Evolutionary conservation across 2,329 filamentous ascomycete genomes (phyloP).

Genomic region (Mycosphaerelloides madeirae): DNA sequence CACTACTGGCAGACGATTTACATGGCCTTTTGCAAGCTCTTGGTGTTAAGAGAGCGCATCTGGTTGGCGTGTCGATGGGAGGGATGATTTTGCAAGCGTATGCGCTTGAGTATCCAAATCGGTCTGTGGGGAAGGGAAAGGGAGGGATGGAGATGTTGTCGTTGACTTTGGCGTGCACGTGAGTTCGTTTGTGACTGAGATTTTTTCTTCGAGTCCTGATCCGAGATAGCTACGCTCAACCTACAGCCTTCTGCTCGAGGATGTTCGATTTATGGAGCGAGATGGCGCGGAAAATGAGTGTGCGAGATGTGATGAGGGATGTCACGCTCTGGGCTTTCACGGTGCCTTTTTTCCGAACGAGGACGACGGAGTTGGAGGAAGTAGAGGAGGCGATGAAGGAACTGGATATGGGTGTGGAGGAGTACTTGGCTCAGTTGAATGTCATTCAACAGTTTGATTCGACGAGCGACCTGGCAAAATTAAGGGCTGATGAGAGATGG

Average conservation of each 20-base stretch:
- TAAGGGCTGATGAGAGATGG: conserved; percentile 11
- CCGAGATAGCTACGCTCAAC: too few species aligned
- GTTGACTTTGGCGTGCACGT: conserved; percentile 22
- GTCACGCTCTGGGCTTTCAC: conserved; percentile 27
- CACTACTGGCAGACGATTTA: conserved; percentile 19
- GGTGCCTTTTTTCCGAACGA: conserved; percentile 17
- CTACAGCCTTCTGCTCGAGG: conserved; percentile 18
- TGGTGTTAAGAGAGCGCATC: conserved; percentile 10
- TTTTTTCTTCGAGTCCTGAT: too few species aligned
- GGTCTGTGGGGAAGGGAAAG: conserved; percentile 2
- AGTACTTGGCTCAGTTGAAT: conserved; percentile 23
- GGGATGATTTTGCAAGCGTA: conserved; percentile 25
- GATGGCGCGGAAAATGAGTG: conserved; percentile 19
- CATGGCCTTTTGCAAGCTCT: conserved; percentile 14
- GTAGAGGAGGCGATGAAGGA: conserved; percentile 18
- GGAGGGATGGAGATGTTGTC: conserved; percentile 10
- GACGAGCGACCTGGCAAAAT: conserved; percentile 8
- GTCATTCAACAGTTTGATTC: conserved; percentile 24
- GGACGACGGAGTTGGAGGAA: conserved; percentile 12
- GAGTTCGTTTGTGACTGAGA: too few species aligned
- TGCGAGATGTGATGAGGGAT: conserved; percentile 24
- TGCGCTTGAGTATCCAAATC: conserved; percentile 20
- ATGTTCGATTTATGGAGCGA: conserved; percentile 24
- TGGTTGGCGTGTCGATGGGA: conserved; percentile 25
- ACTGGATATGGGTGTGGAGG: conserved; percentile 19